Evolutionary conservation across 1,284 basidiomycete genomes (phyloP).

Genomic region (Ceratobasidium sp.): DNA sequence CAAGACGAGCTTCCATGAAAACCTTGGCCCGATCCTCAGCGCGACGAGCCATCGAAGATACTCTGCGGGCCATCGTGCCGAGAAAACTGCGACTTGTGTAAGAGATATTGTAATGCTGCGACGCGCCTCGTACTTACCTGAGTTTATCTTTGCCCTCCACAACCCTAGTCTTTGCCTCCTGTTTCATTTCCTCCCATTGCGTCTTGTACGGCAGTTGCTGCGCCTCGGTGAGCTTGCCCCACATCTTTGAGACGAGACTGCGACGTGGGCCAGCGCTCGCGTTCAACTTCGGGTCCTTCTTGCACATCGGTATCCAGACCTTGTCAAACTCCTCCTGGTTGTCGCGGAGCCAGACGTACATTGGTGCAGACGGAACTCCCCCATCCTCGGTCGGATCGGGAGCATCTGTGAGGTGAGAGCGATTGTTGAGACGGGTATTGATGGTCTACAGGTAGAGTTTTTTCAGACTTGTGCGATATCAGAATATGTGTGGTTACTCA

Average conservation of each 20-base stretch:
- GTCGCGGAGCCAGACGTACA: not conserved
- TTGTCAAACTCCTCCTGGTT: not conserved
- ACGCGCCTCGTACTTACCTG: no score
- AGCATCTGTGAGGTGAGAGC: not conserved
- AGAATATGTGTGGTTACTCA: no score
- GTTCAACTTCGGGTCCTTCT: not conserved
- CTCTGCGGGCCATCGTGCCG: not conserved
- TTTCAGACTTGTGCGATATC: no score
- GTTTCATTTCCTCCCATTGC: no score
- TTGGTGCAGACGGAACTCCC: not conserved
- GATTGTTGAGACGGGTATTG: not conserved
- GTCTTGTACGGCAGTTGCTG: no score
- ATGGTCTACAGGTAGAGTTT: not conserved
- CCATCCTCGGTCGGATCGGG: not conserved
- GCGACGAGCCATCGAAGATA: not conserved
- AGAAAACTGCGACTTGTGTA: not conserved
- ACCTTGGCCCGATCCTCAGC: not conserved
- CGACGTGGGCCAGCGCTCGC: not conserved
- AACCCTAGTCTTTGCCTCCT: no score
- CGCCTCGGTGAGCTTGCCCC: no score
- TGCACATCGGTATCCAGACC: not conserved
- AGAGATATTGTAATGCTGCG: no score
- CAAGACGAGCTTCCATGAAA: not conserved
- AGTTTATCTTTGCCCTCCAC: no score
- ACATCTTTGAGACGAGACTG: not conserved